Base-by-base conservation (phyloP, 179 eudicot species). In the Sideroxylon spinosum region DNA sequence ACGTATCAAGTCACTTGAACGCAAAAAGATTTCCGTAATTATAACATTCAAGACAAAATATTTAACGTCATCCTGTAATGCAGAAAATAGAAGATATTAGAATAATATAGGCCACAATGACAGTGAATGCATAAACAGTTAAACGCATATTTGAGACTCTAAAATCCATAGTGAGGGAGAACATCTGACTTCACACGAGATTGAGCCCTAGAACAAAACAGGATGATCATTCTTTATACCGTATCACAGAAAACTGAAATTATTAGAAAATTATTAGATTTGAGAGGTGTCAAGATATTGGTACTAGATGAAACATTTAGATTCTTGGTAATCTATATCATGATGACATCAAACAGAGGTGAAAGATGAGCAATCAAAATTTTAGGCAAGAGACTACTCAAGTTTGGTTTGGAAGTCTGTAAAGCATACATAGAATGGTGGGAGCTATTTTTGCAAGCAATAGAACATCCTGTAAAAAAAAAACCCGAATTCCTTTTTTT, bases 31-130 rank as follows among this genome's bases (percentile, higher is more conserved):
- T 84, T 86, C 86, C 14, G 94, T 81, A 66, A 94, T 83, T 49
- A 84, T 68, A 44, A 86, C 80, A 85, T 95, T 95, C 66, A 95
- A 76, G 63, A 81, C 81, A 71, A 89, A 88, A 82, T 85, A 92
- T 79, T 91, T 87, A 78, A 82, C 85, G 78, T 85, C 88, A 55
- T 87, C 97, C 99, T 95, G 91, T 82, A 83, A 78, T 4, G 55
- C 11, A 73, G 49, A 62, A 82, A 77, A 68, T 62, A 77, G 61
- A 82, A 64, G 79, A 77, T 78, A 81, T 56, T 32, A 69, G 22
- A 73, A 49, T 59, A 84, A 76, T 63, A 14, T 64, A 71, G 52
- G 64, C 66, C 49, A 55, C 61, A 49, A 61, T 13, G 44, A 71
- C 25, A 50, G 79, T 26, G 22, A 28, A 17, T 46, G 64, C 63